Percentiles rank a stretch among this genome's conserved stretches.
Evolutionary conservation across 2,329 filamentous ascomycete species (phyloP).

Genomic region (Boeremia exigua): DNA sequence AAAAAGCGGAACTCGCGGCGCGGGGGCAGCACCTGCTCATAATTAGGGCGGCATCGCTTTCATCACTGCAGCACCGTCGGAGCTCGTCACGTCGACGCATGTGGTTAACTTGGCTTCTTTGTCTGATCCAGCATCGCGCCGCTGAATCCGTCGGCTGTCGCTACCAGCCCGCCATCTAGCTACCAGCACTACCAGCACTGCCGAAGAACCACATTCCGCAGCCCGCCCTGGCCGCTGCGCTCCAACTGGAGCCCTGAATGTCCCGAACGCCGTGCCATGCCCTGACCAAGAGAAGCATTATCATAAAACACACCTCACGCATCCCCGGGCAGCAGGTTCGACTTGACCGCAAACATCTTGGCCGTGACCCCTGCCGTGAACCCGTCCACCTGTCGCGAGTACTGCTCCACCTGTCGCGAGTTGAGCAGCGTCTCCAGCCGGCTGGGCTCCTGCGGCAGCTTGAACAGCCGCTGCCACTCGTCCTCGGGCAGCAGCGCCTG

Average conservation of each 20-base stretch:
- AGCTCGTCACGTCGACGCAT: too few species aligned
- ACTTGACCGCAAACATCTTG: conserved; percentile 97
- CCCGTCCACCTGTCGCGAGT: conserved; percentile 94
- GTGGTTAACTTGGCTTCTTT: conserved; percentile 25
- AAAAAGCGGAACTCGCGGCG: conserved; percentile 6
- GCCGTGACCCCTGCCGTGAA: conserved; percentile 90
- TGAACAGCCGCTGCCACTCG: conserved; percentile 98
- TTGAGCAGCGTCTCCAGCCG: conserved; percentile 93
- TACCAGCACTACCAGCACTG: neutral
- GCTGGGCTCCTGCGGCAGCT: conserved; percentile 93
- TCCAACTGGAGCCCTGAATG: conserved; percentile 26
- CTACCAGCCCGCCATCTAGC: conserved; percentile 12
- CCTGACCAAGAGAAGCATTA: conserved; percentile 43
- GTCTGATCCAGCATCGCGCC: conserved; percentile 30
- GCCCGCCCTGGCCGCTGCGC: conserved; percentile 2
- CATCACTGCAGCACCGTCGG: conserved; percentile 7
- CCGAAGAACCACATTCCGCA: conserved; percentile 29
- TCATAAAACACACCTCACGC: conserved; percentile 33
- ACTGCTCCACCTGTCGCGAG: conserved; percentile 95
- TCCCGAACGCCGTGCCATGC: conserved; percentile 49
- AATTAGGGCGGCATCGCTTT: conserved; percentile 11
- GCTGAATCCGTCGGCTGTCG: conserved; percentile 26
- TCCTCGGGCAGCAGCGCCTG: conserved; percentile 90
- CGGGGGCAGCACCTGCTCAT: conserved; percentile 10
- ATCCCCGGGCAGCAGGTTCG: conserved; percentile 67